Evolutionary conservation across 2,329 filamentous ascomycete genomes (phyloP), one percentile per base, ranked within the genome.

Genomic region (Dactylellina leptospora): DNA sequence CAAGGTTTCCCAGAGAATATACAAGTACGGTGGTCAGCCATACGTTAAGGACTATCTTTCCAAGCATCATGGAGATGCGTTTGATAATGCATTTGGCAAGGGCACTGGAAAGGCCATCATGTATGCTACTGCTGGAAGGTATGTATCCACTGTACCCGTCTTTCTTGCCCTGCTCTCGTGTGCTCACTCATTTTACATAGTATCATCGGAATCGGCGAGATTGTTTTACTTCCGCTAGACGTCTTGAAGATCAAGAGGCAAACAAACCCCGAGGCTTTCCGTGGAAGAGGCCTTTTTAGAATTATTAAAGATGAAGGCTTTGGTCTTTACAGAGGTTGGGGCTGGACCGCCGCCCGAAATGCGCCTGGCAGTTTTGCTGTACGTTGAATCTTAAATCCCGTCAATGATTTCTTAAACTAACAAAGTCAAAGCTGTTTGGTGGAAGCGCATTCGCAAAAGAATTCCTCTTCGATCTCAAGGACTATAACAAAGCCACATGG

Each of bases 171-270:
- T n/a, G n/a, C n/a, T n/a, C n/a, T n/a, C n/a, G 18, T 4, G 4
- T 20, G 30, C 66, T 77, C 44, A 75, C 71, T 38, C 33, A 13
- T 64, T 70, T 51, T 28, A 47, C 68, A 22, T 74, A 93, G 91
- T 82, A 79, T 99, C 78, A 96, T 99, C 78, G 95, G 95, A 78
- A 96, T 99, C 77, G 95, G 95, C 79, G 95, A 99, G 83, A 96
- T 99, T 75, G 87, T 99, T 69, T 87, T 99, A 27, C 86, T 99
- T 40, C 95, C 95, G 42, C 87, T 99, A 73, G 95, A 99, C 77
- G 93, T 99, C 38, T 86, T 99, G 74, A 99, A 99, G 87, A 99
- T 99, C 84, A 99, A 99, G 87, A 89, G 95, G 78, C 95, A 99
- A 84, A 99, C 95, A 76, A 99, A 99, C 85, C 95, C 95, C 40